phyloP scores from a whole-genome alignment of 495 filamentous ascomycete species.

The Talaromyces thailandensis region DNA sequence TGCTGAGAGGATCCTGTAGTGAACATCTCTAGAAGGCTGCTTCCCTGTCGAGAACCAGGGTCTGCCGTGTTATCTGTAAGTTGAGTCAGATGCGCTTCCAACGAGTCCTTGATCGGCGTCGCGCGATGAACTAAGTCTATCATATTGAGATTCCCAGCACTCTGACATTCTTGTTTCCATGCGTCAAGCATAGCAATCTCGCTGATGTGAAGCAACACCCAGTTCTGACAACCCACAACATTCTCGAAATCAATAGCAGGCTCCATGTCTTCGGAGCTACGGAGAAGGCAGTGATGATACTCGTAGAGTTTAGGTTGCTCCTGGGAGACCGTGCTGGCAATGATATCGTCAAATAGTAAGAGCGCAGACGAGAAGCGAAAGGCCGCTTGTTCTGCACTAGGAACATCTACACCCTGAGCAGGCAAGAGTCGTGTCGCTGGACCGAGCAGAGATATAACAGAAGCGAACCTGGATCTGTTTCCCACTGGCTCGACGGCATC shows the following conservation, averaged over 20 bases:
- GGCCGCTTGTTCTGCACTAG: constrained; percentile 41
- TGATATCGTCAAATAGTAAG: constrained; percentile 39
- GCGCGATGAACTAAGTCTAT: constrained; percentile 22
- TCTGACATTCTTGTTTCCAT: constrained; percentile 23
- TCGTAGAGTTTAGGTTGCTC: constrained; percentile 32
- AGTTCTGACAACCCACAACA: constrained; percentile 24
- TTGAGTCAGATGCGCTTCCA: constrained; percentile 11
- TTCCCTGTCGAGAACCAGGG: not conserved
- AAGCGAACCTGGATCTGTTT: constrained; percentile 10
- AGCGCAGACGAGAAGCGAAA: constrained; percentile 43
- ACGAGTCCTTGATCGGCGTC: constrained; percentile 16
- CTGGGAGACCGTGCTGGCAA: constrained; percentile 37
- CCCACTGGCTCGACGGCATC: not conserved
- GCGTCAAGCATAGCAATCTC: constrained; percentile 24
- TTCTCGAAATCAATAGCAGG: constrained; percentile 18
- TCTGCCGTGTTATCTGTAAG: constrained; percentile 2
- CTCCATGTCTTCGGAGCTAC: constrained; percentile 5
- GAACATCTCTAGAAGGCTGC: constrained; percentile 5
- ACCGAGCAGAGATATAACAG: constrained; percentile 22
- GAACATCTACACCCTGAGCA: constrained; percentile 16
- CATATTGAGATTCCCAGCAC: constrained; percentile 19
- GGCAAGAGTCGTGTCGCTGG: constrained; percentile 13
- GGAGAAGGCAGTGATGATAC: constrained; percentile 21
- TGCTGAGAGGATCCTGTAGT: not conserved
- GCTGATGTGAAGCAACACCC: constrained; percentile 22